Evolutionary conservation across 2,329 filamentous ascomycete genomes (phyloP).

Genomic region (Ceratocystis variospora): DNA sequence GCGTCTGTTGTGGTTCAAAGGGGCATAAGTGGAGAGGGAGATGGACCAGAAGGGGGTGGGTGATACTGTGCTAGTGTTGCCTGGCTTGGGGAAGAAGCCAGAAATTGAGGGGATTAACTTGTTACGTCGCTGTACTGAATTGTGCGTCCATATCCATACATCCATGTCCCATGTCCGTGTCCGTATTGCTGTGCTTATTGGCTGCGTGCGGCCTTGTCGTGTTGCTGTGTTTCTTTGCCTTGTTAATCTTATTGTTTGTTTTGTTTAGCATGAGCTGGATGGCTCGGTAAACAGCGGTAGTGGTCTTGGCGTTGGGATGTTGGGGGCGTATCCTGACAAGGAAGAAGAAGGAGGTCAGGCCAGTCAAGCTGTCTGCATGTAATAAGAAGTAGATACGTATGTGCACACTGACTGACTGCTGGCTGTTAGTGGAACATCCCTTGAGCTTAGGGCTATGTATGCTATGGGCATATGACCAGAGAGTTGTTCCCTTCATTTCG

Average conservation of each 20-base stretch:
- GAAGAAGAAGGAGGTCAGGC: background rate
- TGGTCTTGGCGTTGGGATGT: background rate
- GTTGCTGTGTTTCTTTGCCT: background rate
- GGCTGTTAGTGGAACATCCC: background rate
- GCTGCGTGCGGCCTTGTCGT: too few species aligned
- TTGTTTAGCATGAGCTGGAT: background rate
- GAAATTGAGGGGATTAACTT: too few species aligned
- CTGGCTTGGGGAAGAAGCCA: background rate
- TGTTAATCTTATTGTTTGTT: background rate
- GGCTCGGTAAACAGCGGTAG: background rate
- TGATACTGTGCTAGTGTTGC: background rate
- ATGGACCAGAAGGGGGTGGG: background rate
- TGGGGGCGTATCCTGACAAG: background rate
- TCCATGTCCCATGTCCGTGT: background rate
- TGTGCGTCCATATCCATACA: too few species aligned
- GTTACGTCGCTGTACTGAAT: too few species aligned
- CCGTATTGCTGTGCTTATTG: background rate
- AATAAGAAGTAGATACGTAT: background rate
- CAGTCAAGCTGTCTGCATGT: background rate
- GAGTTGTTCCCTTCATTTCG: background rate
- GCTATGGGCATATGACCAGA: background rate
- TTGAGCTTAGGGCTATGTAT: background rate
- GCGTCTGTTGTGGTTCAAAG: conserved; percentile 2
- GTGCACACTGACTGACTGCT: background rate
- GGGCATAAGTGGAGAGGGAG: background rate